A percentile compares a stretch with the other conserved stretches of the same genome.
Conservation (phyloP, 495 filamentous ascomycete genomes). For the Penicillium bovifimosum region DNA sequence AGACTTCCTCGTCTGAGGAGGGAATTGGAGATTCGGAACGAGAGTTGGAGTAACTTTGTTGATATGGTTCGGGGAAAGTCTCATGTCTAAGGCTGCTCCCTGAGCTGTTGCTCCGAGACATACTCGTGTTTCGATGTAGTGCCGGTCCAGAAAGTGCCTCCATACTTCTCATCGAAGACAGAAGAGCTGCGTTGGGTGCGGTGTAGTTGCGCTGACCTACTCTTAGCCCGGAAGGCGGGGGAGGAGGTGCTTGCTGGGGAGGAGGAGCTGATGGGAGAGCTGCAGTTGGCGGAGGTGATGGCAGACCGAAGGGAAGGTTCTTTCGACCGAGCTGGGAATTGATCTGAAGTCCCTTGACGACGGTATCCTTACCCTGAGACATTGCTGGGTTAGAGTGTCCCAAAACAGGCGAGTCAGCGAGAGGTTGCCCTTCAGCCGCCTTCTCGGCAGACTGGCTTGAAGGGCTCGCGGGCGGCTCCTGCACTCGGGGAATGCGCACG, state of each 20-base stretch:
- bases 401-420: constrained; percentile 25
- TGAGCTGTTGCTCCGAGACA: constrained; percentile 28
- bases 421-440: neutral
- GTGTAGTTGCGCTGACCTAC: constrained; percentile 16
- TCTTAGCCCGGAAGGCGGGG: constrained; percentile 4
- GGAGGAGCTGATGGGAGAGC: constrained; percentile 24
- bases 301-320: constrained; percentile 26
- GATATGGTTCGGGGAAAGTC: constrained; percentile 19
- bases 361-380: constrained; percentile 7
- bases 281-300: constrained; percentile 29
- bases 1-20: constrained; percentile 42
- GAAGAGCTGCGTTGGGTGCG: constrained; percentile 4
- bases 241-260: constrained; percentile 15
- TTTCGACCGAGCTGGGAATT: constrained; percentile 15
- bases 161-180: constrained; percentile 1
- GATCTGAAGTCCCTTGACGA: constrained; percentile 13
- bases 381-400: constrained; percentile 9
- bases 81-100: constrained; percentile 25
- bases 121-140: constrained; percentile 13
- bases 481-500: constrained; percentile 14
- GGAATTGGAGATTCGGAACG: constrained; percentile 35
- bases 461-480: constrained; percentile 13
- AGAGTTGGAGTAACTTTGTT: constrained; percentile 22
- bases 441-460: neutral
- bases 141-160: constrained; percentile 7